Conservation (phyloP, 225 moss, liverwort and hornwort species). For the Pleurozium schreberi region DNA sequence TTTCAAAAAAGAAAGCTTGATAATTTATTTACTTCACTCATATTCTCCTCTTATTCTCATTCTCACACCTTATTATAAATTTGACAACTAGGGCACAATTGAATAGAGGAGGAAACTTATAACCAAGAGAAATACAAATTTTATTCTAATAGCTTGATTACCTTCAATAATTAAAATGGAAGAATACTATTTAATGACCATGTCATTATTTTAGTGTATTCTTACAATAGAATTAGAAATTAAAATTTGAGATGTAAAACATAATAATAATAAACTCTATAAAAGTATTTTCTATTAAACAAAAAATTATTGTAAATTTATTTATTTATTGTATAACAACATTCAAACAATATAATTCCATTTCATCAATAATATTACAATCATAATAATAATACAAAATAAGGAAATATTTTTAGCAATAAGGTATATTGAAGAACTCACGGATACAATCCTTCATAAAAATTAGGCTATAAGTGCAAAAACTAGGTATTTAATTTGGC, state of each 20-base stretch:
- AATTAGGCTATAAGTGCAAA: too few relatives aligned
- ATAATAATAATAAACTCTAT: neutral
- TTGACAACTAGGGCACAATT: fast-evolving
- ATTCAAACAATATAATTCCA: neutral
- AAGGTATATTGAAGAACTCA: neutral
- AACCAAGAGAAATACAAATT: neutral
- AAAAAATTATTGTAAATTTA: fast-evolving
- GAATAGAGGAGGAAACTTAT: neutral
- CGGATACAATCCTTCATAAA: too few relatives aligned
- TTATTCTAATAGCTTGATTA: neutral
- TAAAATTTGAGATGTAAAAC: neutral
- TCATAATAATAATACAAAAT: neutral
- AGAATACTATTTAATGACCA: neutral
- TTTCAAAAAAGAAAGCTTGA: fast-evolving
- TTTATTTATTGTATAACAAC: neutral
- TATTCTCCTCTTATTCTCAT: neutral
- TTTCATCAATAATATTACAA: neutral
- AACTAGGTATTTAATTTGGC: too few relatives aligned
- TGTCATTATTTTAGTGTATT: neutral
- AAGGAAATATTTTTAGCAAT: neutral
- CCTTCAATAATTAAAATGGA: neutral
- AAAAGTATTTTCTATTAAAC: neutral
- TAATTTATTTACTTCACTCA: neutral
- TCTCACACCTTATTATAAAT: neutral
- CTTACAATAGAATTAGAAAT: neutral